These are phyloP conservation scores for Alternaria sp. DNA, from an alignment of 2,329 filamentous ascomycete genomes.

Conservation along the genomic window DNA sequence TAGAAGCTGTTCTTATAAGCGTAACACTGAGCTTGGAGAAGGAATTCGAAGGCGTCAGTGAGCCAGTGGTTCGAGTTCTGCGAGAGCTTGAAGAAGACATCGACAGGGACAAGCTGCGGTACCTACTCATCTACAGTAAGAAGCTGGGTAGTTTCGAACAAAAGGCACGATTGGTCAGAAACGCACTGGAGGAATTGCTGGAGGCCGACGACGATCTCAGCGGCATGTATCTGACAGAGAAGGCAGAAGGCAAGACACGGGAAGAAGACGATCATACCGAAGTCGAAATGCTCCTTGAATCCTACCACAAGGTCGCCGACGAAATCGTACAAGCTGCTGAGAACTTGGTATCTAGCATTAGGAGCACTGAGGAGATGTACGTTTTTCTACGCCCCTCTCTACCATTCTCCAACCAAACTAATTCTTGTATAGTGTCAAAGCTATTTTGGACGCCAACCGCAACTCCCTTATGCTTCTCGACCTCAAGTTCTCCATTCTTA, in stretches of 20 bases:
- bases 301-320: constrained; percentile 96
- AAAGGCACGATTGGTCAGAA: constrained; percentile 90
- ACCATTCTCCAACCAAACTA: constrained; percentile 22
- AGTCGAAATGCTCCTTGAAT: constrained; percentile 95
- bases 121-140: constrained; percentile 93
- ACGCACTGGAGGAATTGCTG: constrained; percentile 92
- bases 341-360: constrained; percentile 91
- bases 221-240: constrained; percentile 95
- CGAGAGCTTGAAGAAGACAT: constrained; percentile 96
- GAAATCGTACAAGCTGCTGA: constrained; percentile 96
- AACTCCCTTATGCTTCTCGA: constrained; percentile 98
- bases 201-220: constrained; percentile 96
- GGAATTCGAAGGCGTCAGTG: constrained; percentile 92
- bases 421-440: constrained; percentile 74
- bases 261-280: constrained; percentile 91
- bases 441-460: constrained; percentile 96
- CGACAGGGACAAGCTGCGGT: constrained; percentile 88
- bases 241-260: constrained; percentile 75
- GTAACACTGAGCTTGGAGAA: constrained; percentile 91
- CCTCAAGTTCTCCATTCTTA: constrained; percentile 94
- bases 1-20: constrained; percentile 93
- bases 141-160: constrained; percentile 97
- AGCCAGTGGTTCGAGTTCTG: constrained; percentile 88
- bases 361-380: constrained; percentile 98
- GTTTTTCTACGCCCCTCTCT: constrained; percentile 47